Conservation (phyloP, 116 monocot genomes). For the Phalaenopsis hybrid region DNA sequence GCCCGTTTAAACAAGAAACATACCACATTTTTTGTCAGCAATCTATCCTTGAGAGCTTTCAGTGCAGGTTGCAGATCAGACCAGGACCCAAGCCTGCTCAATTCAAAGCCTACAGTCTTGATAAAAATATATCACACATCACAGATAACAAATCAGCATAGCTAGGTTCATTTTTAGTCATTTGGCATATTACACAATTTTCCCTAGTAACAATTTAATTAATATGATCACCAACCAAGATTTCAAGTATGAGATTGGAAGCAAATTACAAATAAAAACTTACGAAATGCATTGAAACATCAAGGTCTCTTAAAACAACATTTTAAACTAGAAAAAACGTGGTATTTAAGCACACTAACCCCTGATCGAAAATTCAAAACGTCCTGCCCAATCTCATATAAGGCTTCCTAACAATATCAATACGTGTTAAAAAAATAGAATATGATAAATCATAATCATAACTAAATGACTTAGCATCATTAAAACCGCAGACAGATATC, state of each 20-base stretch:
- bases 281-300: not conserved
- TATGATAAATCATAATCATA: not conserved
- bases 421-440: not conserved
- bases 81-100: not conserved
- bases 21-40: slow-evolving; percentile 99
- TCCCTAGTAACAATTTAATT: not conserved
- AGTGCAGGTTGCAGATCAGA: slow-evolving; percentile 74
- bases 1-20: slow-evolving; percentile 19
- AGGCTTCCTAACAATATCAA: not conserved
- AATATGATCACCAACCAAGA: not conserved
- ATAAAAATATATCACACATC: not conserved
- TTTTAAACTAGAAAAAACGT: not conserved
- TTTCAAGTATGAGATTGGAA: not conserved
- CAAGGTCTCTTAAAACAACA: not conserved
- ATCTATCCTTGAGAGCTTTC: slow-evolving; percentile 85
- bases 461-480: not conserved
- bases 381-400: not conserved
- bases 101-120: not conserved
- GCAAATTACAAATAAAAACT: not conserved
- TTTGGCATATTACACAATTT: not conserved
- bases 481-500: not conserved
- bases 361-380: not conserved
- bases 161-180: not conserved
- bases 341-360: not conserved
- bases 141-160: not conserved